Evolutionary conservation across 2,329 filamentous ascomycete genomes (phyloP), one percentile per base, ranked within the genome.

Genomic region (Rutstroemia sp.): DNA sequence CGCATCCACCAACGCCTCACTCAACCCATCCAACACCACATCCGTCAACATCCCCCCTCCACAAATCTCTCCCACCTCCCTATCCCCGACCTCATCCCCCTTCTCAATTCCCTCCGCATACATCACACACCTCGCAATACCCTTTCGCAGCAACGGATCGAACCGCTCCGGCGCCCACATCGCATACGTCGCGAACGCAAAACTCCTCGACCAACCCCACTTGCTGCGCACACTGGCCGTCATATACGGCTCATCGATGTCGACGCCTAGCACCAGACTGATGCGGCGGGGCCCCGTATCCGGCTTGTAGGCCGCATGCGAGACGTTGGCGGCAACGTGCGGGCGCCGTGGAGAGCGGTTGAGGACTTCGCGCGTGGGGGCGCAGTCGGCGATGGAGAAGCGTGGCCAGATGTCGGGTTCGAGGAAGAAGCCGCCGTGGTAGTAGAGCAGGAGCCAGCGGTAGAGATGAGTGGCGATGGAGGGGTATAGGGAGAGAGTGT

Each of bases 11-110:
- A 65, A 42, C n/a, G 41, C 50, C 46, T 58, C 51, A 30, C 54
- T 61, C 23, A 65, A 27, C 10, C 34, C 49, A 23, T 65, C 63
- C 12, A 64, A 34, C 1, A 65, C 58, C 4, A 58, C 42, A 52
- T 64, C 61, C 5, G 61, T 65, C 2, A 65, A 61, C 62, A 65
- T 65, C 1, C 59, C 58, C 21, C 51, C 56, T 6, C 63, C 63
- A 44, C 59, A 61, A 6, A 65, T 50, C 34, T 64, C 63, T 12
- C 54, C 58, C 0, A 44, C 39, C 10, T 56, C 42, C 14, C 58
- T 54, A 3, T 42, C 10, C 49, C 53, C 16, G 0, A 59, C 47
- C 8, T 38, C 42, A 27, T 52, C 49, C 14, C 53, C n/a, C 16
- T 41, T 34, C 2, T 39, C 16, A 2, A 34, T 18, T 5, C 50